Conservation (phyloP, 2,329 filamentous ascomycete genomes). For the Paecilomyces variotii region DNA sequence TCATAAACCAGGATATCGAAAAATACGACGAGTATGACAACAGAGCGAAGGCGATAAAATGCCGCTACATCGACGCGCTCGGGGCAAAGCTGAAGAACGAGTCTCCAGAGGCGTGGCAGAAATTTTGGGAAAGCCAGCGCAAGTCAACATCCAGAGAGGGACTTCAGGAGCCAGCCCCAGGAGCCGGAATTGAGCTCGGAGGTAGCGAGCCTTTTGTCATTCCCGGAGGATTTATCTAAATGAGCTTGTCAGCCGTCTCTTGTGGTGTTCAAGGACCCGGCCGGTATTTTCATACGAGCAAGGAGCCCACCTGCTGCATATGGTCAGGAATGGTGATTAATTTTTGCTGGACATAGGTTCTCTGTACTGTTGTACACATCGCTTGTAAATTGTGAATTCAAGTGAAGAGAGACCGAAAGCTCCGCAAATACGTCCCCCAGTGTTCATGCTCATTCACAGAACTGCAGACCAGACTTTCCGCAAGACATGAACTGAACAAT, state of each 20-base stretch:
- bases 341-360: no score
- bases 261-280: no score
- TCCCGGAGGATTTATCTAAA: background rate
- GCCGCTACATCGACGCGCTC: constrained; percentile 7
- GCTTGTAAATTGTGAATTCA: no score
- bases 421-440: no score
- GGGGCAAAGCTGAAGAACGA: constrained; percentile 5
- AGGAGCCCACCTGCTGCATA: no score
- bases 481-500: no score
- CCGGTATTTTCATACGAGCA: no score
- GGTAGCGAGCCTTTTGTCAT: background rate
- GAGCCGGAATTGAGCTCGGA: background rate
- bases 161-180: background rate
- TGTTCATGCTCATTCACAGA: no score
- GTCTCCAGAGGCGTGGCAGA: constrained; percentile 7
- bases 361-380: no score
- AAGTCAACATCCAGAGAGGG: background rate
- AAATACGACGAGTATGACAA: constrained; percentile 12
- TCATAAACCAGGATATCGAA: constrained; percentile 12
- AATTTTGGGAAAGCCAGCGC: constrained; percentile 1
- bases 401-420: no score
- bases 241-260: background rate
- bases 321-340: no score
- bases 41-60: constrained; percentile 9
- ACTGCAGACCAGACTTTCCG: no score